Base-by-base conservation (phyloP, 2,329 filamentous ascomycete species). In the Hypoxylon sp. region DNA sequence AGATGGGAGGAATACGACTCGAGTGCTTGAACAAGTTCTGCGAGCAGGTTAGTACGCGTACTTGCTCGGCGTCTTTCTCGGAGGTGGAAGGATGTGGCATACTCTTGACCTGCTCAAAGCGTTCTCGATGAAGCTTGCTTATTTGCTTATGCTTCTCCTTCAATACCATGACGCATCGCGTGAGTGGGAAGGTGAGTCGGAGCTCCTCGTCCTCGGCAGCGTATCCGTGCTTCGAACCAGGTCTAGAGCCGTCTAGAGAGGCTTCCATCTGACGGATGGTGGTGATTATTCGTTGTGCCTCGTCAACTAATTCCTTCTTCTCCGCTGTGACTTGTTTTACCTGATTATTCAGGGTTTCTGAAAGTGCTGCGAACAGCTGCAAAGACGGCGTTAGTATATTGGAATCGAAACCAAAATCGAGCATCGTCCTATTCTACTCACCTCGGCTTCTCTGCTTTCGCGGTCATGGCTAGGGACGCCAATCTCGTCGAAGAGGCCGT, bases 1-100 rank as follows among this genome's bases (percentile, higher is more conserved):
- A 99, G 89, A 73, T 98, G 95, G 8, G 91, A 96, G 1, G 95
- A 96, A 74, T 98, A 99, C 4, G 94, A 97, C 73, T 97, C 89
- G 47, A 99, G 88, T 3, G 94, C 94, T 75, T 96, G 87, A 20
- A 92, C 92, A 63, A 99, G 89, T 81, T 97, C 92, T 96, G 47
- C 10, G 38, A 2, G 4, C 9, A 21, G 24, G 38, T 58, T 49
- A 65, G 67, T 60, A 55, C 31, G 15, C 2, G 27, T 13, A 24
- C n/a, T 20, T 24, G 17, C 20, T 26, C 38, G 20, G 3, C 43
- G 20, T 24, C 24, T 15, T 21, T 40, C 10, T 41, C 15, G 13
- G 10, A 18, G 8, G 10, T 42, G n/a, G 27, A 10, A n/a, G 38
- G 40, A 13, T 38, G 27, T 10, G 43, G 76, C 89, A 68, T 79